Evolutionary conservation across 2,329 filamentous ascomycete species (phyloP), one percentile per base, ranked within the genome.

Genomic region (Arthrobotrys entomopaga): DNA sequence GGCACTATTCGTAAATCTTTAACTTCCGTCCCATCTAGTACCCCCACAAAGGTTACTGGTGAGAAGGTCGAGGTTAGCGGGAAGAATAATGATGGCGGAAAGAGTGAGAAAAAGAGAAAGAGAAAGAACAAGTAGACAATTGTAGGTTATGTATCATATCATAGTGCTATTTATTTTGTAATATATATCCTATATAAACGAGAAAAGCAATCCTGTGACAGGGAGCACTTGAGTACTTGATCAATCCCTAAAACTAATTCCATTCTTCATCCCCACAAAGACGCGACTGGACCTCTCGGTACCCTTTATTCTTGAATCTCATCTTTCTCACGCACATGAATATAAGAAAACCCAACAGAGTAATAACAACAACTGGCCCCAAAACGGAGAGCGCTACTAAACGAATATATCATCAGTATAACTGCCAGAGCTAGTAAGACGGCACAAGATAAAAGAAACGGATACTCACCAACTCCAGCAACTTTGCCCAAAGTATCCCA

Each of bases 51-150:
- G 16, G 20, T 15, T 7, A 11, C 26, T 6, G 56, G 64, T 3
- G 56, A 56, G 22, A 73, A 73, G 42, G 40, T 73, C n/a, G 61
- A 73, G 48, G 15, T 73, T 8, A 73, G 22, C 8, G 61, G 69
- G 15, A 66, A 63, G n/a, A 34, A 50, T 10, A 46, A 7, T 13
- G 7, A 19, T 46, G 38, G 16, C 19, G 40, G 40, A 26, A 58
- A 58, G 19, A 42, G 42, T 11, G 67, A 73, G 13, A 72, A 72
- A n/a, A 73, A 73, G 57, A 40, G 69, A 5, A 73, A 73, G 50
- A 48, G 61, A 42, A 73, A 73, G 56, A 29, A 42, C 13, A 73
- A 73, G 29, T 58, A 58, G 22, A 1, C 3, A 8, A n/a, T n/a
- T 26, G 34, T 10, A 6, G 34, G 54, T 20, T 15, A 20, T 64